phyloP scores from a whole-genome alignment of 345 rosid species.

The Aquilaria malaccensis region DNA sequence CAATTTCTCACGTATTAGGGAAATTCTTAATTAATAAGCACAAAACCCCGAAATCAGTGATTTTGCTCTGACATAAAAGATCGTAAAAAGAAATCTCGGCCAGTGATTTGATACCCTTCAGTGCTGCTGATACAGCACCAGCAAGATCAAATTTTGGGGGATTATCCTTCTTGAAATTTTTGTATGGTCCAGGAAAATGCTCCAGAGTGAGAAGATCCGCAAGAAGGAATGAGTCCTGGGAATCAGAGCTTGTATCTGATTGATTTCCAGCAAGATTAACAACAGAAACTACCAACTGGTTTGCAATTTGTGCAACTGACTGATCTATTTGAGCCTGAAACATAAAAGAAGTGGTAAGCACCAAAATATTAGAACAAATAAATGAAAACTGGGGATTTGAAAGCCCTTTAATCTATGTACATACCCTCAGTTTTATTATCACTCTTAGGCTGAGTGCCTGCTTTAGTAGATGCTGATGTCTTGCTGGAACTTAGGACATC shows the following conservation, averaged over 20 bases:
- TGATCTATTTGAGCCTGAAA: conserved; percentile 70
- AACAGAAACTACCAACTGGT: conserved; percentile 72
- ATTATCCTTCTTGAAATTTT: conserved; percentile 63
- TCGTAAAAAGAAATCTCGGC: conserved; percentile 72
- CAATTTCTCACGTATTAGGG: conserved; percentile 71
- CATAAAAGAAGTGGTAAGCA: conserved; percentile 14
- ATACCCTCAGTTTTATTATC: conserved; percentile 54
- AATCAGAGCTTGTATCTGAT: conserved; percentile 33
- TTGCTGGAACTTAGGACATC: conserved; percentile 56
- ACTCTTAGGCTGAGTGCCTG: conserved; percentile 44
- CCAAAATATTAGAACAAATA: background rate
- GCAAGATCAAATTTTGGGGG: conserved; percentile 60
- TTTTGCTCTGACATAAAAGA: conserved; percentile 53
- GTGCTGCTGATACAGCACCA: conserved; percentile 85
- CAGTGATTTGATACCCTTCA: conserved; percentile 81
- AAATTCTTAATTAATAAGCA: conserved; percentile 68
- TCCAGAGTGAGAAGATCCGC: conserved; percentile 84
- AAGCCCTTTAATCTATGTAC: background rate
- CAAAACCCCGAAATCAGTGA: conserved; percentile 60
- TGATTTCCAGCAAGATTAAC: conserved; percentile 73
- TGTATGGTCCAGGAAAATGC: conserved; percentile 62
- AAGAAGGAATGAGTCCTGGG: conserved; percentile 50
- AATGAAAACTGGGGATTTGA: background rate
- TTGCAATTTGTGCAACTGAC: conserved; percentile 59
- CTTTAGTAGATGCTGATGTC: conserved; percentile 45